Base-by-base conservation (phyloP, 305 asterid genomes). In the Solanum hybrid region DNA sequence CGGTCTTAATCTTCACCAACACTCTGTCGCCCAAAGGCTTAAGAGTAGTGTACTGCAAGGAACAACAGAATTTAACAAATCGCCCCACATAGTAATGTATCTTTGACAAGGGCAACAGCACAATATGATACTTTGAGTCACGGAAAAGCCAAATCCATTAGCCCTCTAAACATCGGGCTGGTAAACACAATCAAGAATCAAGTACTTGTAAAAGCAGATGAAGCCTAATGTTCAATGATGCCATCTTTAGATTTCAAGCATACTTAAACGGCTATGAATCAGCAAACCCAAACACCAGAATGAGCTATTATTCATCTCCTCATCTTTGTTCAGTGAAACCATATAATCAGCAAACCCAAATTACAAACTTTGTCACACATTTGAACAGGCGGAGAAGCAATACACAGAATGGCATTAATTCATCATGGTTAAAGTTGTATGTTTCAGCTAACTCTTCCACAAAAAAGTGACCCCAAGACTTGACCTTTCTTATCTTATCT, bases 21-120 rank as follows among this genome's bases (percentile, higher is more conserved):
- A 96, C 94, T 92, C 99, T 92, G 89, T 97, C 99, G 5, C 98
- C 99, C 95, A 97, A 92, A 40, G 99, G 99, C 92, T 95, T 97
- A 78, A 97, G 93, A 19, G 98, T 22, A 35, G 99, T 97, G 93
- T 97, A 96, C 99, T 97, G 91, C 17, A 91, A 51, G 36, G 42
- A 85, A 27, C 56, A 78, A 85, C 79, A 69, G 12, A 17, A 84
- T 11, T 51, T 37, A 40, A 77, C 80, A 90, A 14, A 45, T n/a
- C 69, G 3, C 51, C 6, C 14, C 73, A 34, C 6, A 6, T 1
- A n/a, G 12, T 45, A 45, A 17, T 29, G 40, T 10, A 71, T 84
- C 40, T 29, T 45, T 29, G 27, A 31, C 24, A 15, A 7, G 37
- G 34, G 69, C 10, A 42, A 81, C 26, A 40, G 11, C 69, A 40